Evolutionary conservation across 1,284 basidiomycete genomes (phyloP), one percentile per base, ranked within the genome.

Genomic region (Somion occarium): DNA sequence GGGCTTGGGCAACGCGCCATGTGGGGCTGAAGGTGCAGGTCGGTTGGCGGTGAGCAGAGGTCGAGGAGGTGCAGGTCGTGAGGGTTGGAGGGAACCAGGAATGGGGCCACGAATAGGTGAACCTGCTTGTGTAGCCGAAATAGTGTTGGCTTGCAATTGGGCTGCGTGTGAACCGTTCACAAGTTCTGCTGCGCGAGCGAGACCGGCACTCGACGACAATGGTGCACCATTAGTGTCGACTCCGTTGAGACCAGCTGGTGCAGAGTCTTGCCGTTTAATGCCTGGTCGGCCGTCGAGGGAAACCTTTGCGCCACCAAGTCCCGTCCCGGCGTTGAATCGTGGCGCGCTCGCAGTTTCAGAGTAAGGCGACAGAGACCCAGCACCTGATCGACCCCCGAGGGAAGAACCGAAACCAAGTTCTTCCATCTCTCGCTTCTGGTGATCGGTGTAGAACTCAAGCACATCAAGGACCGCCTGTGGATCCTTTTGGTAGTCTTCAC

Each of bases 391-490:
- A 34, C 51, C 43, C 26, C 42, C 48, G 20, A 25, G 25, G 9
- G 34, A 49, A 34, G 38, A 48, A 45, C 42, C 20, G 19, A 52
- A 51, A 11, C 63, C 56, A 65, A 73, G 79, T 73, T 88, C 85
- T 61, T 95, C 92, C 63, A 89, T 72, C 63, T 91, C 90, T n/a
- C 88, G 83, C 68, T 93, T 94, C 73, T 98, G 93, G 61, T 94
- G 93, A 66, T 97, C 93, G 12, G 95, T 98, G 71, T 98, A 98
- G 73, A 98, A 99, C 64, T 98, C 94, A 52, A 99, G 85, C 0
- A 98, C 96, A 58, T 98, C 96, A 15, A 98, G 78, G 13, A 99
- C 96, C 1, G 96, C 96, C 63, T 98, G 95, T 0, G 96, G 96
- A 64, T 99, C 91, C 66, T 91, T 92, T 11, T 91, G 93, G 54